Conservation (phyloP, 192 early-diverging fungal genomes). For the Coemansia sp. region DNA sequence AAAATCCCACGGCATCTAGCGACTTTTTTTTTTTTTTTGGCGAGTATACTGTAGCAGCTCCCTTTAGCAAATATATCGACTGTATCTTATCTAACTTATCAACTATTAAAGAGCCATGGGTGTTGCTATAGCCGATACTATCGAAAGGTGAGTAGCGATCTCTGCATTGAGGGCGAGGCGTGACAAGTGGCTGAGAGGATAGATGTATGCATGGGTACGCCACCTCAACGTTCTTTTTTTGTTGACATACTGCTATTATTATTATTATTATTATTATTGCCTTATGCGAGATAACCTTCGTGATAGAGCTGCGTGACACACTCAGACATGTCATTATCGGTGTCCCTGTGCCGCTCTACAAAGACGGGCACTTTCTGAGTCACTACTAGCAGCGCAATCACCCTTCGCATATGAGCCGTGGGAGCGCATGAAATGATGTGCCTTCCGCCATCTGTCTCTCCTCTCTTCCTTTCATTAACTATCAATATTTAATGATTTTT, state of each 20-base stretch:
- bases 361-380: not conserved
- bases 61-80: not conserved
- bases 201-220: too few species aligned
- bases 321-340: not conserved
- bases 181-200: too few species aligned
- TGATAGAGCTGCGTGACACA: too few species aligned
- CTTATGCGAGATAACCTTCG: too few species aligned
- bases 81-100: too few species aligned
- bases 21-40: not conserved
- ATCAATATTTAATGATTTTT: not conserved
- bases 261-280: too few species aligned
- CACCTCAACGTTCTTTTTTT: too few species aligned
- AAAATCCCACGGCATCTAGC: not conserved
- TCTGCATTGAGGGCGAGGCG: too few species aligned
- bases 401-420: not conserved
- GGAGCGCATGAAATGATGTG: conserved; percentile 2
- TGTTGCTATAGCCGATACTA: not conserved
- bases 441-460: not conserved
- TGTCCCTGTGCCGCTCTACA: too few species aligned
- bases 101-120: not conserved
- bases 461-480: not conserved
- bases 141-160: too few species aligned
- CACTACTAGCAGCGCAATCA: not conserved
- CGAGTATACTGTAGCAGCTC: too few species aligned
- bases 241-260: too few species aligned